Evolutionary conservation across 352 stramenopile species (phyloP), one percentile per base, ranked within the genome.

Genomic region (Globisporangium spinosum): DNA sequence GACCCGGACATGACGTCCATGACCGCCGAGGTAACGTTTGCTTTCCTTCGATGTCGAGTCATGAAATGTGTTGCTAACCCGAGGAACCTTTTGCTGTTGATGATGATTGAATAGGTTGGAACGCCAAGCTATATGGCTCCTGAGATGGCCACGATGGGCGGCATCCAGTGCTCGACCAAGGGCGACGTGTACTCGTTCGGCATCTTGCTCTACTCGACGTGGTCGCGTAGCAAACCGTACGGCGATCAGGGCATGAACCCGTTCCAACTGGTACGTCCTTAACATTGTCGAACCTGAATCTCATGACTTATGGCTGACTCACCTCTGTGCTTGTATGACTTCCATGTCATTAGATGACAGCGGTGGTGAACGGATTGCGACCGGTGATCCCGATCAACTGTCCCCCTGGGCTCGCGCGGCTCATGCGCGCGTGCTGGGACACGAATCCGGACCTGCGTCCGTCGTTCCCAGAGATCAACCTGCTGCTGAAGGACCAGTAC

Each of bases 81-180:
- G 2, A 34, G 13, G 40, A 5, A 5, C 4, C 40, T 1, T 64
- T 1, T 64, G 17, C 53, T 22, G 32, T 38, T 38, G 32, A 12
- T 25, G 53, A 22, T 38, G 9, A n/a, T 10, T 29, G 9, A 59
- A 22, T 45, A 86, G 78, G 89, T 96, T 55, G 89, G 87, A 29
- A 97, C 90, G 32, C 90, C 90, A 17, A 95, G 89, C 55, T 97
- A 95, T 66, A 96, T 96, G 89, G 88, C 89, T 43, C 90, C 90
- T 2, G 90, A 97, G 71, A 96, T 97, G 89, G 89, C 89, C 17
- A 95, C 87, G 8, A 95, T 95, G 87, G 87, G 87, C 43, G 87
- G 83, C 25, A 92, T 92, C 54, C 85, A 94, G 69, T 92, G 83
- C 74, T 95, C 87, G 43, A 95, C 87, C 20, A 95, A 95, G 69